Percentiles rank a stretch among this genome's conserved stretches.
These are phyloP conservation scores for Fusarium falciforme DNA, from an alignment of 2,329 filamentous ascomycete genomes.

Conservation along the genomic window DNA sequence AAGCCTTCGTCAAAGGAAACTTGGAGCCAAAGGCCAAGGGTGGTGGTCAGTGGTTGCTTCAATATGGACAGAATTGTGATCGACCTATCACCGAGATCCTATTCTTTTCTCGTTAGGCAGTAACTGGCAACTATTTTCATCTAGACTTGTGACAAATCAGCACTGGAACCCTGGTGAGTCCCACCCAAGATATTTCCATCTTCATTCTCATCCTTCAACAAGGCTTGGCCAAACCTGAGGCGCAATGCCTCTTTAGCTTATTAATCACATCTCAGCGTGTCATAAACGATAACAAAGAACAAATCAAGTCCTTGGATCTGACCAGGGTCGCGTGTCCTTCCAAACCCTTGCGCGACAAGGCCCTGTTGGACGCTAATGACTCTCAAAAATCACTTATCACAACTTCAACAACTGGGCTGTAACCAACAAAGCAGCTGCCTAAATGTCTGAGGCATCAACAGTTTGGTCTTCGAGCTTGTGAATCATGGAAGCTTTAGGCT, in stretches of 20 bases:
- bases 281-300: not conserved
- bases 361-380: too few relatives aligned
- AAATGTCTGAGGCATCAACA: not conserved
- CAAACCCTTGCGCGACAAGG: not conserved
- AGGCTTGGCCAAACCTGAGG: not conserved
- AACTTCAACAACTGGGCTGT: not conserved
- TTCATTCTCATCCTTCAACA: not conserved
- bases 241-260: not conserved
- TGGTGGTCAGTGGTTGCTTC: not conserved
- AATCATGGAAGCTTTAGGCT: not conserved
- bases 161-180: not conserved
- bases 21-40: not conserved
- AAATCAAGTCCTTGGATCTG: not conserved
- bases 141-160: not conserved
- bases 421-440: not conserved
- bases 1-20: not conserved
- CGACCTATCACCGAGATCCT: not conserved
- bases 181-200: not conserved
- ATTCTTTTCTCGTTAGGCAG: not conserved
- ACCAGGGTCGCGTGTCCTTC: not conserved
- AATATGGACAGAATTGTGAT: not conserved
- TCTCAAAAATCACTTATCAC: not conserved
- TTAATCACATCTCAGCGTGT: not conserved
- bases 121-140: not conserved
- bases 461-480: not conserved